A percentile compares a stretch with the other conserved stretches of the same genome.
Conservation (phyloP, 257 asterid genomes). For the Rauvolfia tetraphylla region DNA sequence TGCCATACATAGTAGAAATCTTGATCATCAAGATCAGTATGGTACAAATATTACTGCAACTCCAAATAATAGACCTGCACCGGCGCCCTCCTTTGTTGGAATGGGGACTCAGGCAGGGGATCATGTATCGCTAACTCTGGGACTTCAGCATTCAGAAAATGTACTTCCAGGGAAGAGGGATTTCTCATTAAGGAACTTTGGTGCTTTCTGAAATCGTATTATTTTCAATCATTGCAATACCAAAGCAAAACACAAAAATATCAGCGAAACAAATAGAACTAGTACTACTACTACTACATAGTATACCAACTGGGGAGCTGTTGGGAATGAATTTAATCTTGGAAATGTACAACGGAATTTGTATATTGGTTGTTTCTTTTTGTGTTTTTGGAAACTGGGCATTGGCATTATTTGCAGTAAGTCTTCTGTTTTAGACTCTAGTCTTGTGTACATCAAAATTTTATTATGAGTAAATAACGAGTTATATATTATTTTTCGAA, state of each 20-base stretch:
- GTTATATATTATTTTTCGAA: background rate
- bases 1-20: constrained; percentile 4
- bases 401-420: background rate
- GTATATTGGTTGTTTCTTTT: background rate
- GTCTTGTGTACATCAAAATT: background rate
- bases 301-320: background rate
- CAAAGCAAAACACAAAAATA: background rate
- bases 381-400: background rate
- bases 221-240: background rate
- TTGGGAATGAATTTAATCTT: background rate
- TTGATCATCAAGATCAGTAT: background rate
- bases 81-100: constrained; percentile 13
- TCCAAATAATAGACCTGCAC: background rate
- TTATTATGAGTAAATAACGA: background rate
- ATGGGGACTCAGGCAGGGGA: constrained; percentile 35
- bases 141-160: constrained; percentile 59
- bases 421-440: background rate
- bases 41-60: background rate
- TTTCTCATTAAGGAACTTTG: constrained; percentile 53
- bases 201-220: constrained; percentile 28
- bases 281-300: background rate
- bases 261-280: background rate
- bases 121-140: constrained; percentile 67
- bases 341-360: constrained; percentile 14
- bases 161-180: constrained; percentile 42